A percentile compares a stretch with the other conserved stretches of the same genome.
Conservation (phyloP, 2,329 filamentous ascomycete genomes). For the Diaporthe sp. region DNA sequence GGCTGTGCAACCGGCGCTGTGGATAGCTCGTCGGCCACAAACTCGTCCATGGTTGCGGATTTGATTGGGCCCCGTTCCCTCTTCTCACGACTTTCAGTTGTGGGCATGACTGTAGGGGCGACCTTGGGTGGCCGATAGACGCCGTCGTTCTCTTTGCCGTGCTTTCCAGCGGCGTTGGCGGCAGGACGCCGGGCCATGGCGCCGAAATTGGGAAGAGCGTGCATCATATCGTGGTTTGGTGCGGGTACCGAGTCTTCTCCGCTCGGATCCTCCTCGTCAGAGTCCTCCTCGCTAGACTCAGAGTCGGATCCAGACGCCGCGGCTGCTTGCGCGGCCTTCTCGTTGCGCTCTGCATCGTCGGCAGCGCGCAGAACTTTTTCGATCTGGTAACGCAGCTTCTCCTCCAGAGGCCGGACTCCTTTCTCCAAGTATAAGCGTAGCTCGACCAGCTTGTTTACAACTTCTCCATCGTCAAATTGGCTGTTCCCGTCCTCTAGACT, state of each 20-base stretch:
- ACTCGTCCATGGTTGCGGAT: slow-evolving; percentile 92
- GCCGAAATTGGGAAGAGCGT: slow-evolving; percentile 53
- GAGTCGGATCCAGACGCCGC: slow-evolving; percentile 52
- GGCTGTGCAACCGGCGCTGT: slow-evolving; percentile 85
- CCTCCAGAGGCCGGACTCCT: slow-evolving; percentile 90
- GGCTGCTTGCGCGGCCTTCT: slow-evolving; percentile 54
- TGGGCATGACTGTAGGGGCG: slow-evolving; percentile 87
- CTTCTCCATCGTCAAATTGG: slow-evolving; percentile 68
- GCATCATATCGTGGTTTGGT: slow-evolving; percentile 47
- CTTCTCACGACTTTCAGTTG: slow-evolving; percentile 73
- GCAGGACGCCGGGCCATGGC: slow-evolving; percentile 54
- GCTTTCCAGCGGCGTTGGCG: slow-evolving; percentile 48
- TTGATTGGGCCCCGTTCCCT: slow-evolving; percentile 74
- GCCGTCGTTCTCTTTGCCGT: slow-evolving; percentile 68
- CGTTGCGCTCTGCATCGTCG: slow-evolving; percentile 75
- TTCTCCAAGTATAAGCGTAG: slow-evolving; percentile 94
- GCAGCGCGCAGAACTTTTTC: slow-evolving; percentile 93
- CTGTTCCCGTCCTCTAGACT: slow-evolving; percentile 50
- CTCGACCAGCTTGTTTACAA: slow-evolving; percentile 90
- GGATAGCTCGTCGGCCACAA: slow-evolving; percentile 87
- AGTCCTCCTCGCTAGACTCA: slow-evolving; percentile 51
- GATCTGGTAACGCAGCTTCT: slow-evolving; percentile 93
- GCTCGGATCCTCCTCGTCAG: slow-evolving; percentile 52
- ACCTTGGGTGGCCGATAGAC: slow-evolving; percentile 93
- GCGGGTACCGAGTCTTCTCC: slow-evolving; percentile 49